These are phyloP conservation scores for Backusella sp. DNA, from an alignment of 192 early-diverging fungal species.

Conservation along the genomic window DNA sequence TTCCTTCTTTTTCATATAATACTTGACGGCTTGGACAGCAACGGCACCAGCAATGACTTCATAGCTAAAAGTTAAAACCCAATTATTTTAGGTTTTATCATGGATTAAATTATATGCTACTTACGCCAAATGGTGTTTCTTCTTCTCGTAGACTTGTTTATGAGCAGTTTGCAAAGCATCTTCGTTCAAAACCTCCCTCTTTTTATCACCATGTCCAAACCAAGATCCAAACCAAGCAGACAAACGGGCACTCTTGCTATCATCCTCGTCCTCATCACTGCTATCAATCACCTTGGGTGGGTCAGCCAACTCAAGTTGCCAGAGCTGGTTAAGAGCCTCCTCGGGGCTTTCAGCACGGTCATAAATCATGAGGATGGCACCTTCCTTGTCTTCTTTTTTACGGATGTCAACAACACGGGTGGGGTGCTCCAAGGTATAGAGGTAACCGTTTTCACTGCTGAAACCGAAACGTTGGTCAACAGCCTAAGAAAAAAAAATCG, in stretches of 20 bases:
- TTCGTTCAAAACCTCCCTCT: constrained; percentile 6
- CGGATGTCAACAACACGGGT: constrained; percentile 18
- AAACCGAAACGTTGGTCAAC: constrained; percentile 21
- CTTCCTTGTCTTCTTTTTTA: constrained; percentile 7
- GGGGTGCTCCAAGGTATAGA: constrained; percentile 7
- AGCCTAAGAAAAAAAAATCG: background rate
- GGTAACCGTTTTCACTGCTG: constrained; percentile 5
- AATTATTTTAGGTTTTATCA: background rate
- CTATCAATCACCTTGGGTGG: constrained; percentile 7
- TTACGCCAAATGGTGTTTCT: constrained; percentile 16
- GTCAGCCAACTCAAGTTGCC: constrained; percentile 8
- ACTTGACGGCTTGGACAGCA: constrained; percentile 52
- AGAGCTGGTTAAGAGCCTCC: constrained; percentile 2
- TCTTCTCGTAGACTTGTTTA: constrained; percentile 20
- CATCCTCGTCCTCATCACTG: constrained; percentile 21
- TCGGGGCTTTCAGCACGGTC: background rate
- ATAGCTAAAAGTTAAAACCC: constrained; percentile 12
- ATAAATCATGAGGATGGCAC: constrained; percentile 12
- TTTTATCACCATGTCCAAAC: constrained; percentile 10
- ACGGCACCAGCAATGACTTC: constrained; percentile 51
- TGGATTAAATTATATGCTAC: background rate
- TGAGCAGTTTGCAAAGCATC: constrained; percentile 13
- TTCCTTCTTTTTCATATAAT: constrained; percentile 37
- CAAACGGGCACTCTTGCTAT: constrained; percentile 14
- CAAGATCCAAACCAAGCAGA: constrained; percentile 22